These are phyloP conservation scores for Yarrowia sp. DNA, from an alignment of 805 yeast species.

Conservation along the genomic window DNA sequence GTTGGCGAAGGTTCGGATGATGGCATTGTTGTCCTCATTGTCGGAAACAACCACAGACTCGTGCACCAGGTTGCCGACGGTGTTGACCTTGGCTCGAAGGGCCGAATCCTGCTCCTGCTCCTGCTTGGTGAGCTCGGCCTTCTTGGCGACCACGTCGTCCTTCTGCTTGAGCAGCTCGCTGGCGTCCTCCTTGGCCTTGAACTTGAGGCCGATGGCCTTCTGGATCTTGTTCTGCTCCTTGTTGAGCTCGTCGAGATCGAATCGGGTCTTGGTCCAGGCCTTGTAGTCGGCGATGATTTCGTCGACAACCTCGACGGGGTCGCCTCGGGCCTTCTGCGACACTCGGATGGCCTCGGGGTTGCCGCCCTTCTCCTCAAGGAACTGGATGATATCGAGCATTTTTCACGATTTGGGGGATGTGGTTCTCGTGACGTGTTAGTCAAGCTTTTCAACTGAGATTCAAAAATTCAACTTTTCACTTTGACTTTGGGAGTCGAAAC, in stretches of 20 bases:
- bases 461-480: conserved; percentile 21
- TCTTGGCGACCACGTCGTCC: conserved; percentile 73
- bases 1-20: conserved; percentile 89
- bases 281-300: conserved; percentile 91
- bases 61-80: conserved; percentile 93
- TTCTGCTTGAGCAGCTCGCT: conserved; percentile 80
- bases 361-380: conserved; percentile 96
- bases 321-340: conserved; percentile 95
- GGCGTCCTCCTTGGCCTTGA: conserved; percentile 95
- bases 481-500: conserved; percentile 16
- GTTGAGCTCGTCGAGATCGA: conserved; percentile 88
- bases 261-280: conserved; percentile 88
- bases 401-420: neutral
- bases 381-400: conserved; percentile 92
- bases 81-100: conserved; percentile 81
- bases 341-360: conserved; percentile 85
- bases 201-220: conserved; percentile 90
- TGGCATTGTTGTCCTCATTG: conserved; percentile 89
- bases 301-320: conserved; percentile 91
- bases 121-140: conserved; percentile 65
- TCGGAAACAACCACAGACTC: conserved; percentile 84
- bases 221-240: conserved; percentile 87
- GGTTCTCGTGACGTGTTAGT: conserved; percentile 27
- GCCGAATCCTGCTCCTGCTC: conserved; percentile 83
- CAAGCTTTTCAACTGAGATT: neutral